Conservation (phyloP, 2,329 filamentous ascomycete genomes). For the Verticillium nubilum region DNA sequence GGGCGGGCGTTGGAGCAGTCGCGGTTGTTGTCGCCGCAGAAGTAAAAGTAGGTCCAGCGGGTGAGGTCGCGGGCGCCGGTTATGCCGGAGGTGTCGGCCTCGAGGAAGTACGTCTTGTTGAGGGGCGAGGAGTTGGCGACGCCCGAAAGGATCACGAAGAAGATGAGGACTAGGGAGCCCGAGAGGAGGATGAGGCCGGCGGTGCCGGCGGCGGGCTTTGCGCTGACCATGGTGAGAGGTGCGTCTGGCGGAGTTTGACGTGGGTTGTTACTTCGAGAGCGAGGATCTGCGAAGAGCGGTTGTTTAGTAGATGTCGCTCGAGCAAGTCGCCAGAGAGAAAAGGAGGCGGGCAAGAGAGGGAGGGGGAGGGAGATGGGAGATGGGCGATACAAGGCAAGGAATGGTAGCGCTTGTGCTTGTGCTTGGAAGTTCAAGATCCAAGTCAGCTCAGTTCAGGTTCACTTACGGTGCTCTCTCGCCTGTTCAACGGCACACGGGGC, state of each 20-base stretch:
- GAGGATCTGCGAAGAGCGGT: not conserved
- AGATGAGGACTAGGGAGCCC: conserved; percentile 47
- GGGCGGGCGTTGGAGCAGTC: conserved; percentile 60
- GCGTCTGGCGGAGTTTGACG: not conserved
- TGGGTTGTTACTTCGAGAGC: not conserved
- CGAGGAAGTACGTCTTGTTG: conserved; percentile 78
- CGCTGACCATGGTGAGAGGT: conserved; percentile 4
- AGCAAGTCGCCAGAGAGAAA: not conserved
- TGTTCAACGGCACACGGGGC: not conserved
- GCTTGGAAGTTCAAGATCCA: not conserved
- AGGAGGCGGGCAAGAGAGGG: not conserved
- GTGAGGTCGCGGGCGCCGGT: conserved; percentile 60
- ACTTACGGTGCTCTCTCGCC: not conserved
- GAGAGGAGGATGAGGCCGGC: conserved; percentile 43
- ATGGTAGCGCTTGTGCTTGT: not conserved
- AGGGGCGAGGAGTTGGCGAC: conserved; percentile 48
- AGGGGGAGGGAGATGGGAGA: not conserved
- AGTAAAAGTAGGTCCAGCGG: conserved; percentile 88
- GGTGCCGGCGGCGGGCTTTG: conserved; percentile 36
- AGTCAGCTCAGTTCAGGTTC: not conserved
- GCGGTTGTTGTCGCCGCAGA: conserved; percentile 62
- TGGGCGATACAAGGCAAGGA: not conserved
- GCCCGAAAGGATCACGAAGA: conserved; percentile 55
- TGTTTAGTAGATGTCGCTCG: not conserved
- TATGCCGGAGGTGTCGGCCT: conserved; percentile 70